phyloP scores from a whole-genome alignment of 2,329 filamentous ascomycete species.

The Colletotrichum spaethianum region DNA sequence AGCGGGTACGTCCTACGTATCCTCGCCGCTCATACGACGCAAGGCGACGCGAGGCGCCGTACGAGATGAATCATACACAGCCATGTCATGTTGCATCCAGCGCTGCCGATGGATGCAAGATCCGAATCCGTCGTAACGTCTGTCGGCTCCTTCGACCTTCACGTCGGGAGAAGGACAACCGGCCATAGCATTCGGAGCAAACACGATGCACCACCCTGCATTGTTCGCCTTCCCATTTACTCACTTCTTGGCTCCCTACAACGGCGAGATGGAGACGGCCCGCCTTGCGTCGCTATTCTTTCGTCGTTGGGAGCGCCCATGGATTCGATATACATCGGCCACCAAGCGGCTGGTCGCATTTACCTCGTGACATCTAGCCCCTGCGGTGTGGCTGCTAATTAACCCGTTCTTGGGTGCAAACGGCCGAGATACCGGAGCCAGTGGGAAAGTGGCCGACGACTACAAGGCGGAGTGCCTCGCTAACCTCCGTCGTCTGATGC shows the following conservation, averaged over 20 bases:
- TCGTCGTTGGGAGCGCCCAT: constrained; percentile 1
- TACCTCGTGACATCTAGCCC: constrained; percentile 14
- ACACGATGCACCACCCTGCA: neutral
- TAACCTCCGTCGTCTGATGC: constrained; percentile 28
- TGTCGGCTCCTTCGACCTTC: constrained; percentile 5
- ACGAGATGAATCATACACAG: constrained; percentile 1
- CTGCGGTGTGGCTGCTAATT: constrained; percentile 31
- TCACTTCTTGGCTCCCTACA: neutral
- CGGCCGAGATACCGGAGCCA: constrained; percentile 31
- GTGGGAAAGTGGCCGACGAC: constrained; percentile 27
- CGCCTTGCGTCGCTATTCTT: neutral
- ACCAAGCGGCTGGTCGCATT: constrained; percentile 26
- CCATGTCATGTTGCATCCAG: constrained; percentile 2
- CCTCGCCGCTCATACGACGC: neutral
- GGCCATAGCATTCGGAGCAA: neutral
- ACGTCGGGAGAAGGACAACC: constrained; percentile 1
- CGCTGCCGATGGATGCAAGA: constrained; percentile 1
- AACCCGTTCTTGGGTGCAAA: constrained; percentile 26
- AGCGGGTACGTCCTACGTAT: neutral
- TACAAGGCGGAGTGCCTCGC: constrained; percentile 17
- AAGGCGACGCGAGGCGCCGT: neutral
- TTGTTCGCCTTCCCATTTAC: neutral
- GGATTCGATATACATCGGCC: constrained; percentile 17
- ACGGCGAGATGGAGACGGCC: neutral
- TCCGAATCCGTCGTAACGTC: constrained; percentile 7